These are phyloP conservation scores for Gossypium rotundifolium DNA, from an alignment of 345 rosid species.

Conservation along the genomic window DNA sequence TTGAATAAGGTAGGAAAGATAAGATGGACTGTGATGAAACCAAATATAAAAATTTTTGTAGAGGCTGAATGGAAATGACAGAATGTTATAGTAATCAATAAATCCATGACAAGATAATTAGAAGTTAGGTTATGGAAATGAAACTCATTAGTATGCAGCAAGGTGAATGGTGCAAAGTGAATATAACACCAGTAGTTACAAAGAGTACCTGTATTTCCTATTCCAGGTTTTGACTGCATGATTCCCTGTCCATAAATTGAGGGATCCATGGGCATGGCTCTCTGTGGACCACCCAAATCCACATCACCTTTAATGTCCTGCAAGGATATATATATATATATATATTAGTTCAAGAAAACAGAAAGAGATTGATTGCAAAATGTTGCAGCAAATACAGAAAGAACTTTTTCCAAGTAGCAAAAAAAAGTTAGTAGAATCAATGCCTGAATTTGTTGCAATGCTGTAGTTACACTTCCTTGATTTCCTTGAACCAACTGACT, in stretches of 20 bases:
- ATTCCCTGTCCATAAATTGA: slow-evolving; percentile 82
- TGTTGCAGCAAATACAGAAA: slow-evolving; percentile 9
- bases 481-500: slow-evolving; percentile 91
- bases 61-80: background rate
- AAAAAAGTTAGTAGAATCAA: slow-evolving; percentile 39
- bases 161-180: background rate
- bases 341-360: too few relatives aligned
- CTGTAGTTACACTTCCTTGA: slow-evolving; percentile 70
- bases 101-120: background rate
- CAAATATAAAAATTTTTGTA: background rate
- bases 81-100: background rate
- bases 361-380: slow-evolving; percentile 4
- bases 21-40: background rate
- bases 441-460: slow-evolving; percentile 93
- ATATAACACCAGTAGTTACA: background rate
- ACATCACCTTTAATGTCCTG: slow-evolving; percentile 83
- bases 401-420: slow-evolving; percentile 24
- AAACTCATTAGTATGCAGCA: background rate
- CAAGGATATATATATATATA: slow-evolving; percentile 8
- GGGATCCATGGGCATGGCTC: slow-evolving; percentile 78
- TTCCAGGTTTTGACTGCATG: slow-evolving; percentile 82
- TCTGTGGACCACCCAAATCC: slow-evolving; percentile 50
- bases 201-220: slow-evolving; percentile 62
- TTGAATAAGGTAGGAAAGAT: background rate
- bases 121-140: slow-evolving; percentile 1